Evolutionary conservation across 257 asterid species (phyloP).

Genomic region (Salvia hispanica): DNA sequence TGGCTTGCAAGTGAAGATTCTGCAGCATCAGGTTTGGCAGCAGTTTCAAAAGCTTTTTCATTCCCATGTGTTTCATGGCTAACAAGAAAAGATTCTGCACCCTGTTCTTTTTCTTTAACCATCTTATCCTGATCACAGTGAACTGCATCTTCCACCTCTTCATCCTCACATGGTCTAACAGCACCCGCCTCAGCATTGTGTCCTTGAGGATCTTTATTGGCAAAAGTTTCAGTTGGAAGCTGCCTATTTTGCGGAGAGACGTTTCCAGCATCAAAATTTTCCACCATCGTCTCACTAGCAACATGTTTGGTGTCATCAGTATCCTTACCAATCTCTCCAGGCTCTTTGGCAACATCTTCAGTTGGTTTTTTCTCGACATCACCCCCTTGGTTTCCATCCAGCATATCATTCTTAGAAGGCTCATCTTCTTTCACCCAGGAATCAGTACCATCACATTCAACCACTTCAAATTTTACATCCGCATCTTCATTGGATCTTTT

Average conservation of each 20-base stretch:
- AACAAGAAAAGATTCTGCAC: conserved; percentile 25
- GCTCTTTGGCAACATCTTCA: conserved; percentile 39
- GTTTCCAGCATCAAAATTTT: conserved; percentile 37
- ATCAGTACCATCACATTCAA: conserved; percentile 34
- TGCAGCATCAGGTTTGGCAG: conserved; percentile 39
- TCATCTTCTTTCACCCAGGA: conserved; percentile 37
- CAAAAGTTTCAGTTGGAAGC: conserved; percentile 45
- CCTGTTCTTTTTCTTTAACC: conserved; percentile 37
- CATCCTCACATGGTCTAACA: conserved; percentile 42
- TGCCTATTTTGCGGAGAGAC: conserved; percentile 33
- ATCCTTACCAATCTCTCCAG: conserved; percentile 24
- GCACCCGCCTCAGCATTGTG: conserved; percentile 31
- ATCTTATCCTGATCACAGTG: conserved; percentile 33
- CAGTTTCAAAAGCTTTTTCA: conserved; percentile 30
- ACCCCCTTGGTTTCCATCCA: conserved; percentile 28
- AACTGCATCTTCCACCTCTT: conserved; percentile 35
- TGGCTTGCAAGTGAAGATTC: conserved; percentile 46
- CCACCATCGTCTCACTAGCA: conserved; percentile 29
- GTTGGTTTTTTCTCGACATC: conserved; percentile 35
- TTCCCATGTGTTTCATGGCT: conserved; percentile 32
- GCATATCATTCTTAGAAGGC: conserved; percentile 32
- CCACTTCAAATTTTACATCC: conserved; percentile 28
- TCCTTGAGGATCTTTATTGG: conserved; percentile 41
- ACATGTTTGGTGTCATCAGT: conserved; percentile 30
- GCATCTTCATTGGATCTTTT: conserved; percentile 38